Base-by-base conservation (phyloP, 768 basidiomycete genomes). In the Filobasidium floriforme region DNA sequence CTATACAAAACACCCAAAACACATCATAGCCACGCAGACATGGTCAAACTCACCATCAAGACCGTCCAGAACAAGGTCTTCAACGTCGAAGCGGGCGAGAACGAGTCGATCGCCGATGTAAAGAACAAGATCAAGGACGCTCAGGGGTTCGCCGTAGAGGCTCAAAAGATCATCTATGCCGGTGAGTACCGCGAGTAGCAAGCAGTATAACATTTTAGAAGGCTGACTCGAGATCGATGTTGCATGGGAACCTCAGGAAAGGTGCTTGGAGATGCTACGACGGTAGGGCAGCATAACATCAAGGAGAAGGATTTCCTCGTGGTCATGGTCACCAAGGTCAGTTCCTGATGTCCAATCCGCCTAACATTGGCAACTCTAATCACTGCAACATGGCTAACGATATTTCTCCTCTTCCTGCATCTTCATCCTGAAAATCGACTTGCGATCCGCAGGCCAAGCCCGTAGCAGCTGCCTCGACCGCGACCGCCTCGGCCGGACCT, bases 281-380 rank as follows among this genome's bases (percentile, higher is more conserved):
- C 88, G 1, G 84, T 99, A 41, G 89, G 84, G 72, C 88, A 89
- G 55, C 89, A 88, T 74, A 86, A 88, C 62, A 89, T 98, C 82
- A 93, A 96, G 81, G 94, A 98, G 80, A 98, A 96, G 82, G 94
- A 96, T 79, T 99, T 99, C 81, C 81, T 98, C 67, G 96, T 99
- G n/a, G 85, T 99, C 51, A 99, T 98, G 94, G 90, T 97, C 41
- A 85, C 92, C 60, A 98, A 96, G 86, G 93, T 93, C 69, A 60
- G 81, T 72, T n/a, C n/a, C 19, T 37, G 41, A 63, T 71, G 0
- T 65, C n/a, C n/a, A n/a, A n/a, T n/a, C n/a, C n/a, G 37, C 22
- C 11, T 49, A 14, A 43, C 22, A 22, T 37, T 29, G 2, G 12
- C 29, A 18, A 12, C n/a, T 22, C 41, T 26, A 12, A 41, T 43